Conservation (phyloP, 257 asterid genomes). For the Coffea canephora region DNA sequence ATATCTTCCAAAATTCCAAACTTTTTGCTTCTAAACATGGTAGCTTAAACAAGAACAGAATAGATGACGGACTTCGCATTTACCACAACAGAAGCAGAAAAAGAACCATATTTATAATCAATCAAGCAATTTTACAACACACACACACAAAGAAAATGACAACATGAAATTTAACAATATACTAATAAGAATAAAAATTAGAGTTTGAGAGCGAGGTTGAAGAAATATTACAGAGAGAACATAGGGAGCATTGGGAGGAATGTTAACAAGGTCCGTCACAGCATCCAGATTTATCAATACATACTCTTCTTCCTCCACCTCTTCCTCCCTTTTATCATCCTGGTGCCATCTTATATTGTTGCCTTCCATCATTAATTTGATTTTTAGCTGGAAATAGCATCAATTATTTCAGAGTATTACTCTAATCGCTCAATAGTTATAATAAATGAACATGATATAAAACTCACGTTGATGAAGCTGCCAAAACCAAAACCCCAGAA, state of each 20-base stretch:
- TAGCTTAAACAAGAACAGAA: background rate
- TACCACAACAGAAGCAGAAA: background rate
- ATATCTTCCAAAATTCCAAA: background rate
- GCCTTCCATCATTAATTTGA: slow-evolving; percentile 11
- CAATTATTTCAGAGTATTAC: background rate
- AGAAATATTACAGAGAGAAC: slow-evolving; percentile 53
- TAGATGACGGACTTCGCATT: background rate
- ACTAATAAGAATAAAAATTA: background rate
- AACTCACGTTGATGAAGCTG: background rate
- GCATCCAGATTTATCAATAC: slow-evolving; percentile 64
- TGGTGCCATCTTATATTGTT: background rate
- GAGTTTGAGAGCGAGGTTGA: slow-evolving; percentile 2
- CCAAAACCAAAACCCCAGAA: background rate
- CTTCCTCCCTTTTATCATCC: slow-evolving; percentile 25
- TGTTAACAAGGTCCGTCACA: slow-evolving; percentile 38
- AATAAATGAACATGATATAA: background rate
- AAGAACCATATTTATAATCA: background rate
- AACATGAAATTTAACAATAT: background rate
- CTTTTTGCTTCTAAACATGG: background rate
- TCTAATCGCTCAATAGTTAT: background rate
- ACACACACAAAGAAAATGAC: background rate
- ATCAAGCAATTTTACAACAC: background rate
- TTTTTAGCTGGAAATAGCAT: background rate
- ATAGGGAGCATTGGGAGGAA: slow-evolving; percentile 72
- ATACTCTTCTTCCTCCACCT: slow-evolving; percentile 41